Evolutionary conservation across 2,329 filamentous ascomycete species (phyloP), one percentile per base, ranked within the genome.

Genomic region (Myriosclerotinia curreyana): DNA sequence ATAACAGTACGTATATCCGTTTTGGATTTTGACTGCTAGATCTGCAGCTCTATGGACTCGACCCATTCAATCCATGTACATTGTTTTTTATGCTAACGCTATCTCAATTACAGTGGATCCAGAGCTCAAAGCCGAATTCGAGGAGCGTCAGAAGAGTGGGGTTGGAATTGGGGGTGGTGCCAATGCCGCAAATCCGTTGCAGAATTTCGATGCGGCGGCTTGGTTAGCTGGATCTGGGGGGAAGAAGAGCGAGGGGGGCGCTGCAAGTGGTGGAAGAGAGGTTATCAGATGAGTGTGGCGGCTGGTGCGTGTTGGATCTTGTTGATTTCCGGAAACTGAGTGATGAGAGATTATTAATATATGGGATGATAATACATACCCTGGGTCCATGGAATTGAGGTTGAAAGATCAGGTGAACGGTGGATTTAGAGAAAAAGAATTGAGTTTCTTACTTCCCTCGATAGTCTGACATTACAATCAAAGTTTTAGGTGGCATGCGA

Each of bases 111-210:
- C 72, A 97, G 93, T 99, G 93, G 95, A 98, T 75, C 92, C 92
- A n/a, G 95, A 99, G 77, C 90, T 91, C 79, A 88, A 88, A 72
- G 91, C 91, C 71, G 95, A 98, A 75, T 96, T 95, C 75, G 92
- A 97, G 76, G 90, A 92, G 73, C 88, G 92, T 73, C 92, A 95
- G 76, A 92, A 92, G 78, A 84, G 85, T 68, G 44, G 60, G 7
- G 42, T 36, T 59, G 61, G 34, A 42, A 5, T 64, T 20, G 87
- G 86, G 69, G 79, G 86, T 63, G 75, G 55, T 12, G 55, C 62
- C 2, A 59, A 78, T 51, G 80, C 75, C 66, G 79, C 73, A 9
- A 79, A 78, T 49, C 76, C 79, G 55, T 73, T 86, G 22, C 83
- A 84, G 69, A 86, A 85, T 62, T 89, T 90, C 68, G 86, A 90